Base-by-base conservation (phyloP, 306 rosid species). In the Carpinus viminea region DNA sequence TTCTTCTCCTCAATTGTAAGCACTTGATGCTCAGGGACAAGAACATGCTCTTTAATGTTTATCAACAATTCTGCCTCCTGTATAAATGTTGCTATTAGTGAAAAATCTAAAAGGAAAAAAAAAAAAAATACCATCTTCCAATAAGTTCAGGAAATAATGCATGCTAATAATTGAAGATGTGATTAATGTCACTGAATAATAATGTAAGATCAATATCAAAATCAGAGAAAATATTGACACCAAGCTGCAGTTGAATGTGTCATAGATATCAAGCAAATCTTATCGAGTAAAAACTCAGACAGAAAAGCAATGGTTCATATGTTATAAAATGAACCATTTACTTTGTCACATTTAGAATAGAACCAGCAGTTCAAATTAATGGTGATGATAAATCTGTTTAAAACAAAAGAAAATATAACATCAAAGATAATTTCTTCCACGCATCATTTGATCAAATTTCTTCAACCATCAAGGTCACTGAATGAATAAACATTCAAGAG, bases 51-150 rank as follows among this genome's bases (percentile, higher is more conserved):
- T 70, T 84, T 92, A 6, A 95, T 81, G 83, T 95, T 95, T 18
- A 88, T 80, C 78, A 89, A 73, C 73, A 95, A 82, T 68, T 95
- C 98, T 15, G 90, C 85, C 78, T 92, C 98, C 98, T 94, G 88
- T 54, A 80, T 21, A 76, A 76, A 69, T 31, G 53, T 20, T 62
- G 15, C 72, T 17, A 57, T 41, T 52, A 57, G n/a, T 38, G 45
- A 41, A 68, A 72, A 28, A 1, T 51, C 7, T 2, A 13, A 34
- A 34, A 45, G n/a, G 10, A 26, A 16, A 62, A 20, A 77, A 16
- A 62, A 20, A 77, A 72, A 45, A n/a, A 62, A 16, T 28, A 16
- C 31, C 52, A 55, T 17, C 26, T 70, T 61, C 73, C 16, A 11
- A 21, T 12, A 21, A 21, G 17, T 53, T 17, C 55, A 66, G 47